Percentiles rank a stretch among this genome's conserved stretches.
These are phyloP conservation scores for Cladorrhinum sp. DNA, from an alignment of 2,329 filamentous ascomycete genomes.

Conservation along the genomic window DNA sequence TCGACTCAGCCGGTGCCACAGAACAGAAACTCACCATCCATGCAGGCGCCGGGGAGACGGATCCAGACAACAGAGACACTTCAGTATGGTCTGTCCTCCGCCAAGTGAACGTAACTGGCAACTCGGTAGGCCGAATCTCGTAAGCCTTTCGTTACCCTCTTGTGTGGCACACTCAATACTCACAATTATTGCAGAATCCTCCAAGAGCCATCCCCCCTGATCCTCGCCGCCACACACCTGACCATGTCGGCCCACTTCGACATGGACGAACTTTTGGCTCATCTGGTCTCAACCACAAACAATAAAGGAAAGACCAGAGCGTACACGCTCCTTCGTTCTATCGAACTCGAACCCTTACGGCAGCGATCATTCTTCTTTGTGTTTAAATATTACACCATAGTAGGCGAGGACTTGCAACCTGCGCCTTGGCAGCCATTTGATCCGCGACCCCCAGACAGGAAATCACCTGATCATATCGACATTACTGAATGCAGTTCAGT, in stretches of 20 bases:
- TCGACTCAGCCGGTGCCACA: constrained; percentile 45
- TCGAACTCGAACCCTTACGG: constrained; percentile 41
- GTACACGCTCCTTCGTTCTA: constrained; percentile 49
- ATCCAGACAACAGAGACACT: constrained; percentile 38
- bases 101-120: constrained; percentile 36
- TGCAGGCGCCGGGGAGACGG: constrained; percentile 7
- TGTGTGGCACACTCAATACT: constrained; percentile 12
- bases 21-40: constrained; percentile 37
- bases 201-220: constrained; percentile 58
- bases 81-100: constrained; percentile 42
- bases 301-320: constrained; percentile 45
- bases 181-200: constrained; percentile 43
- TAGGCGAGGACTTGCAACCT: constrained; percentile 53
- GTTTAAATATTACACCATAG: constrained; percentile 64
- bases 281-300: constrained; percentile 49
- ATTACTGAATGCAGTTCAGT: constrained; percentile 59
- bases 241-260: constrained; percentile 58
- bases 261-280: constrained; percentile 57
- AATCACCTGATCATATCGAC: constrained; percentile 50
- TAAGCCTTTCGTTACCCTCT: constrained; percentile 35
- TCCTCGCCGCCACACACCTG: constrained; percentile 58
- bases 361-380: constrained; percentile 60
- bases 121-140: constrained; percentile 55
- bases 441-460: constrained; percentile 38
- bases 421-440: constrained; percentile 60